Conservation (phyloP, 257 asterid species). For the Jasminum sambac region DNA sequence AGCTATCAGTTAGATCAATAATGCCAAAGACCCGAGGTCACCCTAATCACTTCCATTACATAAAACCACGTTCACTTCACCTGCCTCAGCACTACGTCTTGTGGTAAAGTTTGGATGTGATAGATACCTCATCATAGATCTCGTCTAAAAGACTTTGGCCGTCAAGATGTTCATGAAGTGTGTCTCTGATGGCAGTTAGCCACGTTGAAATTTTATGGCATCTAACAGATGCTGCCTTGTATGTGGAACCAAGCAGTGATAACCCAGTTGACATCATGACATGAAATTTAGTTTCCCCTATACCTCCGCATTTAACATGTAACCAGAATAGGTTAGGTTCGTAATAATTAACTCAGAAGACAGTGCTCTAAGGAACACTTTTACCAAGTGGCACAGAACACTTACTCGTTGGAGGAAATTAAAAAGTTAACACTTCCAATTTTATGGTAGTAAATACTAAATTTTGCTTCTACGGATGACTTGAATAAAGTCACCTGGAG, state of each 20-base stretch:
- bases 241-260: conserved; percentile 67
- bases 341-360: conserved; percentile 11
- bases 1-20: conserved; percentile 8
- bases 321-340: conserved; percentile 4
- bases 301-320: conserved; percentile 38
- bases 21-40: conserved; percentile 11
- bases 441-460: background rate
- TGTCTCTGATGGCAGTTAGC: conserved; percentile 66
- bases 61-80: background rate
- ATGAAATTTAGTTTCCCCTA: conserved; percentile 73
- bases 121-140: conserved; percentile 62
- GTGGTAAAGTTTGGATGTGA: conserved; percentile 1
- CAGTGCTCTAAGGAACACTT: conserved; percentile 4
- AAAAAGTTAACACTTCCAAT: background rate
- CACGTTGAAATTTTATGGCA: conserved; percentile 41
- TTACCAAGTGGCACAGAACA: conserved; percentile 4
- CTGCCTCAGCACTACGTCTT: conserved; percentile 10
- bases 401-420: background rate
- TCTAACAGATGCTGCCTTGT: conserved; percentile 67
- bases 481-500: conserved; percentile 52
- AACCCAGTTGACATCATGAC: conserved; percentile 67
- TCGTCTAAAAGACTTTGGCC: conserved; percentile 66
- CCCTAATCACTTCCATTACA: background rate
- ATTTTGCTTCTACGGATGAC: conserved; percentile 17
- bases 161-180: conserved; percentile 54